Conservation (phyloP, 805 yeast species). For the Lipomyces chichibuensis region DNA sequence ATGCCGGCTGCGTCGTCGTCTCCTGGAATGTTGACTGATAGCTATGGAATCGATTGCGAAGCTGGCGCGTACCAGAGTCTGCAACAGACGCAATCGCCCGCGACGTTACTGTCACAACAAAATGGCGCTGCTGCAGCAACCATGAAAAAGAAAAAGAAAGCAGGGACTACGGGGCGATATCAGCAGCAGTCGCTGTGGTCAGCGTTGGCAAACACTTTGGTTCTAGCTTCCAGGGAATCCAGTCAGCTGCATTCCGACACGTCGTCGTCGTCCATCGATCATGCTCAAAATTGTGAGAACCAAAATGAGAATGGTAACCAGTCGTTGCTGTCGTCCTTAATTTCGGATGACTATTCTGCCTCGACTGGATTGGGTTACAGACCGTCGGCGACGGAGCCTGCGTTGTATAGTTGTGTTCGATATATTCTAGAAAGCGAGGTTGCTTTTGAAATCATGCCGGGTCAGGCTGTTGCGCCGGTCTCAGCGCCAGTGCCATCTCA, state of each 20-base stretch:
- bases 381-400: conserved; percentile 31
- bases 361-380: conserved; percentile 17
- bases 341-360: conserved; percentile 24
- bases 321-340: conserved; percentile 25
- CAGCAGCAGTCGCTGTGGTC: conserved; percentile 45
- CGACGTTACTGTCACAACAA: not conserved
- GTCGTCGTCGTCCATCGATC: not conserved
- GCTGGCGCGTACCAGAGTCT: conserved; percentile 14
- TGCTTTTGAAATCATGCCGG: conserved; percentile 41
- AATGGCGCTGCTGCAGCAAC: conserved; percentile 25
- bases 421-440: conserved; percentile 42
- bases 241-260: conserved; percentile 18
- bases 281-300: conserved; percentile 3
- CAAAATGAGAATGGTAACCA: conserved; percentile 9
- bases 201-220: conserved; percentile 43
- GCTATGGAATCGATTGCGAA: conserved; percentile 30
- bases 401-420: conserved; percentile 38
- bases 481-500: not conserved
- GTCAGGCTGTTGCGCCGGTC: not conserved
- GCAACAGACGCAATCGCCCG: not conserved
- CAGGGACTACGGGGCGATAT: conserved; percentile 34
- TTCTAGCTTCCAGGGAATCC: conserved; percentile 44
- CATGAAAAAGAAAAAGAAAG: conserved; percentile 39
- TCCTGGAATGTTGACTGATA: conserved; percentile 30
- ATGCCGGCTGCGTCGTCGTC: conserved; percentile 32